Base-by-base conservation (phyloP, 139 green algal genomes). In the Picochlorum sp. region DNA sequence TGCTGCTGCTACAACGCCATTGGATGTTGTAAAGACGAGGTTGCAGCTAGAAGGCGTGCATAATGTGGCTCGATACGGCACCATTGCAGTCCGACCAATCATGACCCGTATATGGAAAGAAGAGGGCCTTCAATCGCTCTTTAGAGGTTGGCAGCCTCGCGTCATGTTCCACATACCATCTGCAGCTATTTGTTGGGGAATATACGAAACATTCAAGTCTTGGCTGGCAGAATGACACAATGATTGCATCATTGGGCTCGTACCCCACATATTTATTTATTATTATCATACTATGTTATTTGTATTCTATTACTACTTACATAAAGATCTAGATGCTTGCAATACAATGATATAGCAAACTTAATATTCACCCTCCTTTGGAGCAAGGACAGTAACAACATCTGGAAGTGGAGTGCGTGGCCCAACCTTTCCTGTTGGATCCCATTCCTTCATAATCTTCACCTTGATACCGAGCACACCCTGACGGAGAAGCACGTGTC, bases 361-460 rank as follows among this genome's bases (percentile, higher is more conserved):
- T 54, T 54, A 28, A 23, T 59, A 59, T 38, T 88, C 83, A 26
- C 88, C 83, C 5, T 95, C 90, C 88, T 97, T 97, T 50, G 90
- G 90, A 30, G 82, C 77, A 69, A 88, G 81, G 28, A 97, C 82
- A 59, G 85, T 92, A 79, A 99, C 87, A 14, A 95, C 77, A 82
- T 99, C 94, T 21, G 94, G 94, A 73, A 99, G 73, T 18, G 94
- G 92, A 34, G 67, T 88, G 70, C 85, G 88, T 52, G 95, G 93
- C 51, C 94, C 94, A 23, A 81, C 71, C 82, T 95, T 95, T 50
- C 94, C 94, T n/a, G 64, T 90, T 49, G 94, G 92, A 69, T 99
- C 94, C 71, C 83, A 92, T 54, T 95, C 86, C 74, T 96, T 95
- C 94, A 99, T 99, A 80, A 99, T 98, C 61, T 93, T 31, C 57